Base-by-base conservation (phyloP, 345 rosid genomes). In the Sisymbrium altissimum region DNA sequence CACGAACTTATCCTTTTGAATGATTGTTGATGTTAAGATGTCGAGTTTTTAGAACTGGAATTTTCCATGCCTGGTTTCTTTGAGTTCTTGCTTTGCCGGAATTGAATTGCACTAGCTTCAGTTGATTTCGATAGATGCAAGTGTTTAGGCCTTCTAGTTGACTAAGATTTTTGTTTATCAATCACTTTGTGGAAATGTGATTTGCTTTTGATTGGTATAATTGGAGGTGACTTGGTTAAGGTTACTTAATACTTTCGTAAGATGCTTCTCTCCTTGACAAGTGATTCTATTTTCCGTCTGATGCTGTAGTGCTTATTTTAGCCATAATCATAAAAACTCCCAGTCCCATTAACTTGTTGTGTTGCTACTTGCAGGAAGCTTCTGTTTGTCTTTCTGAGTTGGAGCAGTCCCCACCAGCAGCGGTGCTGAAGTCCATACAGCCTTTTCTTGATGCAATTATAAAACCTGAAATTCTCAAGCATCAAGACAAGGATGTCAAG, bases 401-500 rank as follows among this genome's bases (percentile, higher is more conserved):
- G 83, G 92, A 90, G 33, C 99, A 95, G 76, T 88, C 94, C 7
- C 96, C 96, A 56, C 80, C 88, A 35, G 72, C 89, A 53, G 58
- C 90, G 61, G 78, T 86, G 29, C 78, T 89, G 73, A 86, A 90
- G 80, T 87, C 87, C 45, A 87, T 92, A 83, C 87, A 90, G 70
- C 98, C 96, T 76, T 88, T 95, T 60, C 82, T 88, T 50, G 79
- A 86, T 76, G 89, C 94, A 61, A 81, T 95, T 81, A 88, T 92
- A 41, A 87, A 86, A 82, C 92, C 94, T 60, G 90, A 85, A 33
- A 73, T 88, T 81, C 86, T 95, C 75, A 84, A 84, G 79, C 97
- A 95, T 86, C 97, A 86, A 80, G 99, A 95, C 75, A 89, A 79
- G 82, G 98, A 95, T 73, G 89, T 87, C 68, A 90, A 89, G 80